These are phyloP conservation scores for Liquidambar formosana DNA, from an alignment of 164 flowering plant species.

Conservation along the genomic window DNA sequence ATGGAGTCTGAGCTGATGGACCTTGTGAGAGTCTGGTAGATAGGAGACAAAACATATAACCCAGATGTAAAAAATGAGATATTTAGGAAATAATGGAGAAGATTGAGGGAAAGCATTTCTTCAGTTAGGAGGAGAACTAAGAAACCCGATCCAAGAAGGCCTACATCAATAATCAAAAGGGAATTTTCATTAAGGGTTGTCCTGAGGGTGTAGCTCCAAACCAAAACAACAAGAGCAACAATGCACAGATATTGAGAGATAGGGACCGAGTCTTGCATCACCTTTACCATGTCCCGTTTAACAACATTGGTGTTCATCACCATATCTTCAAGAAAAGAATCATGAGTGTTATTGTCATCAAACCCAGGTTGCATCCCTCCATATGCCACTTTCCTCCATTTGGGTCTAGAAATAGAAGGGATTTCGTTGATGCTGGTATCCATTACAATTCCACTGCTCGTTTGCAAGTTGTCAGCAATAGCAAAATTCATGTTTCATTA, in stretches of 20 bases:
- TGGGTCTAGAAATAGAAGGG: slow-evolving; percentile 33
- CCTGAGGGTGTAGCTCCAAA: slow-evolving; percentile 74
- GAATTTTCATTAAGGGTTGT: slow-evolving; percentile 55
- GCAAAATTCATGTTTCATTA: neutral
- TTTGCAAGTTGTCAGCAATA: neutral
- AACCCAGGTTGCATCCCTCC: slow-evolving; percentile 99
- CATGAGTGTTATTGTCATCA: slow-evolving; percentile 89
- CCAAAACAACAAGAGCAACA: slow-evolving; percentile 82
- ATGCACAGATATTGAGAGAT: slow-evolving; percentile 85
- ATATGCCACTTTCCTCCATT: slow-evolving; percentile 97
- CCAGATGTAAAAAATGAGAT: slow-evolving; percentile 75
- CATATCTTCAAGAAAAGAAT: slow-evolving; percentile 87
- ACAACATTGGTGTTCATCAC: slow-evolving; percentile 95
- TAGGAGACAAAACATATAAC: slow-evolving; percentile 75
- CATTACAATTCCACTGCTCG: slow-evolving; percentile 17
- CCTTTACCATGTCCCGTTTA: slow-evolving; percentile 39
- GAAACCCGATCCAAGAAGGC: slow-evolving; percentile 73
- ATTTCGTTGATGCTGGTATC: slow-evolving; percentile 13
- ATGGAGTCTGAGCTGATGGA: slow-evolving; percentile 96
- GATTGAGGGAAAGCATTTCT: slow-evolving; percentile 52
- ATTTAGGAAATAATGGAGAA: slow-evolving; percentile 59
- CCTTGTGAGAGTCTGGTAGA: slow-evolving; percentile 81
- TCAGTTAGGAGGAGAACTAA: slow-evolving; percentile 66
- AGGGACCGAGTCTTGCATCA: slow-evolving; percentile 49
- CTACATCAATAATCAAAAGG: slow-evolving; percentile 62